Base-by-base conservation (phyloP, 177 flowering plant species). In the Tripterygium wilfordii region DNA sequence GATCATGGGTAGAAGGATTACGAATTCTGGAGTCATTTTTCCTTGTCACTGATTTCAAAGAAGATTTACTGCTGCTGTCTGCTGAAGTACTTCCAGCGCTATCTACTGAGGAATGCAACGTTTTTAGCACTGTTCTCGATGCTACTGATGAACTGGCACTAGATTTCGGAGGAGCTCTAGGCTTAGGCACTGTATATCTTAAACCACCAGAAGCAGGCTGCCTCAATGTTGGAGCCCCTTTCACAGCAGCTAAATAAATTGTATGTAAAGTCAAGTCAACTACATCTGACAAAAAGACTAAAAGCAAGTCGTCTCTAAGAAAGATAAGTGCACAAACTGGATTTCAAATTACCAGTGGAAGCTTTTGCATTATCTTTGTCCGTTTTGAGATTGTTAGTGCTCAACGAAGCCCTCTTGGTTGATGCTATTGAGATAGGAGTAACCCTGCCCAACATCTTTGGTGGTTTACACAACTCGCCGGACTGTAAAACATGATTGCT, bases 401-500 rank as follows among this genome's bases (percentile, higher is more conserved):
- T 72, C n/a, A 71, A 2, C 33, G 84, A 72, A 43, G 61, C 68
- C 60, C 77, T 71, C 62, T 84, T 86, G 20, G 76, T 48, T 49
- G 71, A 49, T 59, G 63, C 39, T 45, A 76, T 22, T 36, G 78
- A 43, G 45, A 61, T 53, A 28, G 72, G 52, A 36, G 40, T 58
- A 20, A 36, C 54, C 48, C 51, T 70, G 52, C 60, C 58, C 18
- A 56, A 36, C 48, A 56, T 56, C 57, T 66, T 79, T 12, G 88
- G 80, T 44, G 70, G 77, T 67, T 67, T 85, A n/a, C 62, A 53
- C 36, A n/a, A n/a, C n/a, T n/a, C n/a, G n/a, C n/a, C n/a, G n/a
- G n/a, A n/a, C n/a, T n/a, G n/a, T n/a, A n/a, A n/a, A n/a, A n/a
- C n/a, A n/a, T n/a, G n/a, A n/a, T n/a, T n/a, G n/a, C n/a, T n/a